Base-by-base conservation (phyloP, 2,329 filamentous ascomycete genomes). In the Diaporthe sp. region DNA sequence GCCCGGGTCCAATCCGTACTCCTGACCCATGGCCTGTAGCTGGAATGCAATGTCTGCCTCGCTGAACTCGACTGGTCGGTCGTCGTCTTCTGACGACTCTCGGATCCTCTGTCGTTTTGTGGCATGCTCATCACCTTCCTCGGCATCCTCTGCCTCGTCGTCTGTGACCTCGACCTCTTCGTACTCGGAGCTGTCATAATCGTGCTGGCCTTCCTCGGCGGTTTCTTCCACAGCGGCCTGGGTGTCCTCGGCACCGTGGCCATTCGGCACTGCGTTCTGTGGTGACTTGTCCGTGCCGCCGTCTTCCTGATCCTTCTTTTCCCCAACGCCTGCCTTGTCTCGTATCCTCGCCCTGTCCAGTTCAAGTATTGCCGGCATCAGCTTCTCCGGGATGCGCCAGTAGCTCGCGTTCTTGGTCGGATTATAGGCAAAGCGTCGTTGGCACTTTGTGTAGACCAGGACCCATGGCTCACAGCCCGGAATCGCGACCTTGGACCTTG, bases 11-110 rank as follows among this genome's bases (percentile, higher is more conserved):
- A 96, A 87, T 1, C 92, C 94, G 78, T 96, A 95, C n/a, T 95
- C 92, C 78, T 94, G 90, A 71, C 94, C 95, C 94, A 98, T 97
- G 35, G 94, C 92, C 71, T 94, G 94, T 17, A 99, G 87, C 81
- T 99, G 97, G 81, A 93, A 96, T 47, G 95, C 96, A 79, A 99
- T 97, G 80, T 99, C 97, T 71, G 96, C 96, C 82, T 98, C 97
- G 73, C 94, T 94, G 80, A 98, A 97, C 79, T 98, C 96, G 10
- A 97, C 85, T 0, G 90, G 88, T 1, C 82, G 84, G 1, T 75
- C 74, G 17, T 88, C 84, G 17, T 85, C 79, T 12, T 84, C 84
- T 13, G 78, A 74, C 19, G 77, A 79, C 13, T 87, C 85, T 67
- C 86, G 85, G 19, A 84, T 86, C 75, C 83, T 85, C 76, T 86